Conservation (phyloP, 352 stramenopile genomes). For the Phytophthora sp. region DNA sequence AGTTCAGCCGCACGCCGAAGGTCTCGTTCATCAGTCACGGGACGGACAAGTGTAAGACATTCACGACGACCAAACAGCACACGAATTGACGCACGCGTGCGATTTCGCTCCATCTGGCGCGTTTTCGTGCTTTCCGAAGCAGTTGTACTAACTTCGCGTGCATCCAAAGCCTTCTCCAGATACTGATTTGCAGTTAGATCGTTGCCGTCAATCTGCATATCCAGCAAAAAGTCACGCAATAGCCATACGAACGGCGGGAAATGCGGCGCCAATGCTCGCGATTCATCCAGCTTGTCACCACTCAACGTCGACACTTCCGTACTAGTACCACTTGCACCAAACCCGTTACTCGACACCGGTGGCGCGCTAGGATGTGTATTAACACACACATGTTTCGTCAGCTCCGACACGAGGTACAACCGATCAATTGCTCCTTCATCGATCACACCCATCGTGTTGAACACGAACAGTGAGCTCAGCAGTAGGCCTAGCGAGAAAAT, state of each 20-base stretch:
- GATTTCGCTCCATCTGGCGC: constrained; percentile 76
- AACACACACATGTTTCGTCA: constrained; percentile 85
- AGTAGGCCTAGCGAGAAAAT: constrained; percentile 86
- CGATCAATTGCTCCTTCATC: constrained; percentile 87
- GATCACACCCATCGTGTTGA: constrained; percentile 91
- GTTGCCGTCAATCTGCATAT: constrained; percentile 72
- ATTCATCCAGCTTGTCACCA: constrained; percentile 52
- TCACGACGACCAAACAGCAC: constrained; percentile 75
- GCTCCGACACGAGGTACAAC: constrained; percentile 84
- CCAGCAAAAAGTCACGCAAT: constrained; percentile 82
- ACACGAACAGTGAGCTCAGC: constrained; percentile 84
- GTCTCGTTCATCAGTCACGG: constrained; percentile 69
- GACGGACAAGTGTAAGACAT: constrained; percentile 80
- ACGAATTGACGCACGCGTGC: constrained; percentile 67
- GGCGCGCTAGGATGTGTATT: constrained; percentile 38
- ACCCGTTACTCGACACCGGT: constrained; percentile 2
- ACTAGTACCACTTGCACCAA: constrained; percentile 4
- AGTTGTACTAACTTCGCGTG: constrained; percentile 44
- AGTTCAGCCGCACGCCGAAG: constrained; percentile 68
- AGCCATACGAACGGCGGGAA: constrained; percentile 88
- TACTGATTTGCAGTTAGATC: constrained; percentile 74
- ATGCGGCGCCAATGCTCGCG: constrained; percentile 63
- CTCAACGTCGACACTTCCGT: constrained; percentile 26
- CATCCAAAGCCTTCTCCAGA: constrained; percentile 76
- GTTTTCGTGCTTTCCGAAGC: constrained; percentile 36